phyloP scores from a whole-genome alignment of 192 early-diverging fungal genomes.

The Linnemannia zychae region DNA sequence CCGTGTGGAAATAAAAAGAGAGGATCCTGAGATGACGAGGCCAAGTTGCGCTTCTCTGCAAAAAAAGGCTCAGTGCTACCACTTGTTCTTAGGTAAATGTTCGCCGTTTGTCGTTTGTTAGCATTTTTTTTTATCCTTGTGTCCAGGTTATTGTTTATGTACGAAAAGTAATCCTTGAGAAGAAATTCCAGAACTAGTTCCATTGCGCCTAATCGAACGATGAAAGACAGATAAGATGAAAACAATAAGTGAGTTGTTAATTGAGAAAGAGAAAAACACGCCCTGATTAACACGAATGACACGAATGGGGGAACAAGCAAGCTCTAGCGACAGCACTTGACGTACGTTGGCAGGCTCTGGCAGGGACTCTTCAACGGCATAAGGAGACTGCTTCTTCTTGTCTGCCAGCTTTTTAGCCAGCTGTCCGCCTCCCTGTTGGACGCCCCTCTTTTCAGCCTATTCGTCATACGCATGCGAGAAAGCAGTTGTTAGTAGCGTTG shows the following conservation, averaged over 20 bases:
- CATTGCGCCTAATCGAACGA: not conserved
- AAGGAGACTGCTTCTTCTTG: conserved; percentile 40
- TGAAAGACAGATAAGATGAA: not conserved
- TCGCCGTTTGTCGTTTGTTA: not conserved
- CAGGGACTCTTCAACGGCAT: conserved; percentile 25
- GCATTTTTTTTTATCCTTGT: not conserved
- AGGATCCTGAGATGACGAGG: not conserved
- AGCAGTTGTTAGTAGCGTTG: not conserved
- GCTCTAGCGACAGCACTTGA: too few species aligned
- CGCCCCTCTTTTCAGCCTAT: conserved; percentile 48
- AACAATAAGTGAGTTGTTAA: not conserved
- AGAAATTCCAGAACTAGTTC: not conserved
- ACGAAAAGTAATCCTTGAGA: not conserved
- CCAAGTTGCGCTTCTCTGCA: not conserved
- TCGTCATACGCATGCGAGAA: not conserved
- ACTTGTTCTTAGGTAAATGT: not conserved
- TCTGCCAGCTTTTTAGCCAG: conserved; percentile 45
- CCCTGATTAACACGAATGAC: too few species aligned
- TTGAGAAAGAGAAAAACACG: too few species aligned
- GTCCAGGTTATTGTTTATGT: not conserved
- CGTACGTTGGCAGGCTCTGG: conserved; percentile 49
- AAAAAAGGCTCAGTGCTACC: not conserved
- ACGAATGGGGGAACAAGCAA: too few species aligned
- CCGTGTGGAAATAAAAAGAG: not conserved
- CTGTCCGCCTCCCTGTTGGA: conserved; percentile 43